phyloP scores from a whole-genome alignment of 805 yeast species.

The Candida nemodendra region DNA sequence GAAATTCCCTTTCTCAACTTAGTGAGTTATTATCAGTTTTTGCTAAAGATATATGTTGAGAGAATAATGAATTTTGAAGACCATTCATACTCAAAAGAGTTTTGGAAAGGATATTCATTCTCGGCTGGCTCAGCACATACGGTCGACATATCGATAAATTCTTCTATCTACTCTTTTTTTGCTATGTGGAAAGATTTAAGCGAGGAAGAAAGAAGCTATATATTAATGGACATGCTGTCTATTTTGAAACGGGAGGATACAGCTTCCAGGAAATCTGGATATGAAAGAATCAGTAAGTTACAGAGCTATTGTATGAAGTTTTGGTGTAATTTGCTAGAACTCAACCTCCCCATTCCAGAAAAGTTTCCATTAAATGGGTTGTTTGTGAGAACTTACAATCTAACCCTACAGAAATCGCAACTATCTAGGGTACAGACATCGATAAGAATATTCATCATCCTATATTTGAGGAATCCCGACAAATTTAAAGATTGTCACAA shows the following conservation, averaged over 20 bases:
- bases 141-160: constrained; percentile 41
- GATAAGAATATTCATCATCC: constrained; percentile 42
- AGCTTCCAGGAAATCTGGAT: neutral
- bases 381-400: constrained; percentile 50
- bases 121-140: constrained; percentile 58
- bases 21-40: constrained; percentile 29
- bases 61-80: constrained; percentile 10
- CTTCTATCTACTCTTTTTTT: constrained; percentile 40
- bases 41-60: constrained; percentile 24
- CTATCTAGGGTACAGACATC: constrained; percentile 38
- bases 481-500: constrained; percentile 17
- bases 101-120: constrained; percentile 56
- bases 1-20: constrained; percentile 14
- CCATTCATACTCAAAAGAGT: constrained; percentile 30
- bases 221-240: constrained; percentile 27
- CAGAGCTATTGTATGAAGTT: constrained; percentile 27
- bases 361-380: constrained; percentile 34
- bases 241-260: constrained; percentile 27
- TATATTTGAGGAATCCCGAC: constrained; percentile 24
- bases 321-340: constrained; percentile 41
- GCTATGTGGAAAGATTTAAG: constrained; percentile 21
- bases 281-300: constrained; percentile 20
- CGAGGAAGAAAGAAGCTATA: constrained; percentile 7
- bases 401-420: constrained; percentile 51
- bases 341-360: constrained; percentile 33